Conservation (phyloP, 129 eudicot species). For the Saposhnikovia divaricata region DNA sequence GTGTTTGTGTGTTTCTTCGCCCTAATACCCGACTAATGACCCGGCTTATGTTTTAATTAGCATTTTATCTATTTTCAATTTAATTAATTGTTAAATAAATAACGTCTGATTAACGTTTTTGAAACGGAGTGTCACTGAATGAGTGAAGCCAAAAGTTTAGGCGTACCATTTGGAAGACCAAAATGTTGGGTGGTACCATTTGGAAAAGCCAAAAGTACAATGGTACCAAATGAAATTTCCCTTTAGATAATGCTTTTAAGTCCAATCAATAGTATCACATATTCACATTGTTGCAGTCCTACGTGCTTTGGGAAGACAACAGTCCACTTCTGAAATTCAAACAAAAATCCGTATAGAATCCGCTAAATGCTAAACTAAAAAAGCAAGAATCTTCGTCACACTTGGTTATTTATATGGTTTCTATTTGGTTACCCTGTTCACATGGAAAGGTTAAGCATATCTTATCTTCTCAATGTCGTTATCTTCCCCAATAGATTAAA, state of each 20-base stretch:
- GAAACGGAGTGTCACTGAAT: too few species aligned
- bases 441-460: background rate
- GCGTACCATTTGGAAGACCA: too few species aligned
- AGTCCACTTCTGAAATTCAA: constrained; percentile 1
- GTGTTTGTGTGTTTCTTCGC: too few species aligned
- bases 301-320: constrained; percentile 4
- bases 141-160: too few species aligned
- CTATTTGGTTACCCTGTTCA: background rate
- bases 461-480: background rate
- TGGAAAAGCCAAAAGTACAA: too few species aligned
- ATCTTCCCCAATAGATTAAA: constrained; percentile 7
- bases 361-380: background rate
- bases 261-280: background rate
- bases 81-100: too few species aligned
- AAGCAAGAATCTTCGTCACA: background rate
- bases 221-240: too few species aligned
- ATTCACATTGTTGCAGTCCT: background rate
- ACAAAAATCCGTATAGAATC: constrained; percentile 6
- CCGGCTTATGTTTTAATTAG: too few species aligned
- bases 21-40: too few species aligned
- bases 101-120: too few species aligned
- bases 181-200: too few species aligned
- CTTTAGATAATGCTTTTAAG: background rate
- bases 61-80: too few species aligned
- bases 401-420: background rate